Conservation (phyloP, 371 early-diverging fungal species). For the Saksenaea vasiformis region DNA sequence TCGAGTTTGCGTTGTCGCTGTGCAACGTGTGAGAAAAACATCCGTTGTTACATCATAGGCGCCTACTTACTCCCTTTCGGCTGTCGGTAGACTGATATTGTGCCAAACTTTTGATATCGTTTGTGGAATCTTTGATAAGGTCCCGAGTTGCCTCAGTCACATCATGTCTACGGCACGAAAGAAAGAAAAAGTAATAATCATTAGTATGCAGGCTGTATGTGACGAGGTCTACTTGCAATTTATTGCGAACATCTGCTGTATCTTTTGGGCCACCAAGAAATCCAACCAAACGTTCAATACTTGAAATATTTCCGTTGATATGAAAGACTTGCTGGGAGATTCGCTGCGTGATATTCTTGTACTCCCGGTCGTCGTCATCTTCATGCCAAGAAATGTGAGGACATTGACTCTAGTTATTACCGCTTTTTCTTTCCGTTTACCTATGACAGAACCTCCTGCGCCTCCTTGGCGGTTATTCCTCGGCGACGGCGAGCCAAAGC, state of each 20-base stretch:
- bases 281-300: slow-evolving; percentile 78
- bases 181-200: too few species aligned
- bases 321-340: slow-evolving; percentile 78
- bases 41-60: background rate
- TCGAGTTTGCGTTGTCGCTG: slow-evolving; percentile 76
- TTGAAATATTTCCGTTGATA: slow-evolving; percentile 78
- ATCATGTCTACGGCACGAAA: slow-evolving; percentile 59
- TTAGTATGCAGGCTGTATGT: background rate
- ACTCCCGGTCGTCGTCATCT: slow-evolving; percentile 57
- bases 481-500: slow-evolving; percentile 33
- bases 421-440: slow-evolving; percentile 1
- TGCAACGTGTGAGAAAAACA: background rate
- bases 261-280: slow-evolving; percentile 81
- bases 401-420: background rate
- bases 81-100: slow-evolving; percentile 36
- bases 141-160: slow-evolving; percentile 82
- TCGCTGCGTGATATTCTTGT: slow-evolving; percentile 54
- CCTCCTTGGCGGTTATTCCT: slow-evolving; percentile 19
- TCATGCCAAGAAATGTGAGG: background rate
- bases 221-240: slow-evolving; percentile 60
- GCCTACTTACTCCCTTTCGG: slow-evolving; percentile 29
- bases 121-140: slow-evolving; percentile 77
- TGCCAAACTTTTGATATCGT: slow-evolving; percentile 72
- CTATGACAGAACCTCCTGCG: slow-evolving; percentile 16
- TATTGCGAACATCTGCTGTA: slow-evolving; percentile 71